Conservation (phyloP, 257 asterid genomes). For the Galeopsis tetrahit region DNA sequence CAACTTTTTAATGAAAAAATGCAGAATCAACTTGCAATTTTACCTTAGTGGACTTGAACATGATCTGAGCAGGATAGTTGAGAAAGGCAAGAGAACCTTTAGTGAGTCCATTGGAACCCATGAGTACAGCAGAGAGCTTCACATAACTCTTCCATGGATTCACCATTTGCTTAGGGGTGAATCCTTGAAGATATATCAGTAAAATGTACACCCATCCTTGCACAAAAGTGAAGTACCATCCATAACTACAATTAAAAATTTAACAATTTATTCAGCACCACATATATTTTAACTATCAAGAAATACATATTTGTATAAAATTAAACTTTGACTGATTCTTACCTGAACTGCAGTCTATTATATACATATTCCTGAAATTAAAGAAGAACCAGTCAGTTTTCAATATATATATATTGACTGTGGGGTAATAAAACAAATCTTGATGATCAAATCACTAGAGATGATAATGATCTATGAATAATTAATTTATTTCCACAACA, state of each 20-base stretch:
- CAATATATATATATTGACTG: not conserved
- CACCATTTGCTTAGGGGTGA: conserved; percentile 89
- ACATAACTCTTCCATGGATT: conserved; percentile 93
- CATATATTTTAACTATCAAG: conserved; percentile 1
- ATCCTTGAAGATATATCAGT: conserved; percentile 79
- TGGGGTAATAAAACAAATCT: not conserved
- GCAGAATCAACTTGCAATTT: not conserved
- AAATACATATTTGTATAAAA: conserved; percentile 7
- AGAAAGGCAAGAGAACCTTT: conserved; percentile 90
- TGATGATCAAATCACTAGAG: not conserved
- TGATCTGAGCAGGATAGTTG: conserved; percentile 93
- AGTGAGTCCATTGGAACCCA: conserved; percentile 94
- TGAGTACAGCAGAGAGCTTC: conserved; percentile 85
- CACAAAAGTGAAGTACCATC: conserved; percentile 95
- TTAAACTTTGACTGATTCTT: conserved; percentile 11
- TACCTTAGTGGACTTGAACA: conserved; percentile 98
- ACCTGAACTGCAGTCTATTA: conserved; percentile 96
- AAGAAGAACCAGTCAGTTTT: conserved; percentile 14
- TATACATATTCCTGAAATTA: conserved; percentile 87
- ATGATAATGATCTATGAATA: conserved; percentile 1
- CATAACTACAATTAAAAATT: conserved; percentile 59
- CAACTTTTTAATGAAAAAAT: not conserved
- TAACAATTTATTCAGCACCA: conserved; percentile 3
- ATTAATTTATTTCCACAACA: conserved; percentile 20
- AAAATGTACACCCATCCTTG: conserved; percentile 92